Evolutionary conservation across 495 filamentous ascomycete genomes (phyloP), one percentile per base, ranked within the genome.

Genomic region (Neurospora pannonica): DNA sequence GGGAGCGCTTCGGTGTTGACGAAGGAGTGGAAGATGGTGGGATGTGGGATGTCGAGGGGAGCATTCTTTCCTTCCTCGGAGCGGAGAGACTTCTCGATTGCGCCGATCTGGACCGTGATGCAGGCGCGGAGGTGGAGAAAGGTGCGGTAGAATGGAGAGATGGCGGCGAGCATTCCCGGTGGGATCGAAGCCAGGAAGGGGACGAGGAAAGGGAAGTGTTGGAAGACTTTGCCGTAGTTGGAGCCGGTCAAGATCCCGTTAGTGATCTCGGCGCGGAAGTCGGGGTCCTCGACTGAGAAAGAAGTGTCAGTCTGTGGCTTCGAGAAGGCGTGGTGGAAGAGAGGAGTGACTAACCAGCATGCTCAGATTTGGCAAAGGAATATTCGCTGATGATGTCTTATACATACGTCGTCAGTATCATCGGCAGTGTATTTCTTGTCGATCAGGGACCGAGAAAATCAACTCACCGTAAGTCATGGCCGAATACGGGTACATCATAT

Each of bases 21-120:
- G n/a, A 80, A 72, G 69, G 76, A 77, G 72, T 81, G 78, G 70
- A 81, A 80, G 48, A 83, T 82, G 38, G 82, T 79, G 3, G 73
- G 76, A 40, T 79, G 76, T 2, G 67, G 40, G 38, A 71, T 69
- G 36, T 46, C 73, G 11, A 71, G 69, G 3, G 72, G 39, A 9
- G 40, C 34, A 0, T 48, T 36, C 10, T 67, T 34, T 5, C 48
- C 28, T 67, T 67, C 3, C 2, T 62, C 34, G 19, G 73, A 73
- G 40, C 38, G 48, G 17, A 38, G 48, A 2, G 67, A 73, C 46
- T 39, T 28, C 2, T 42, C 37, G 54, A 77, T 75, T 10, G 54
- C 74, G n/a, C 39, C 67, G 71, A 77, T 74, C 10, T 73, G 71
- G 7, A 5, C 10, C 21, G 71, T 31, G 19, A 78, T 74, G 38